Base-by-base conservation (phyloP, 352 stramenopile genomes). In the Phytopythium oedochilum region DNA sequence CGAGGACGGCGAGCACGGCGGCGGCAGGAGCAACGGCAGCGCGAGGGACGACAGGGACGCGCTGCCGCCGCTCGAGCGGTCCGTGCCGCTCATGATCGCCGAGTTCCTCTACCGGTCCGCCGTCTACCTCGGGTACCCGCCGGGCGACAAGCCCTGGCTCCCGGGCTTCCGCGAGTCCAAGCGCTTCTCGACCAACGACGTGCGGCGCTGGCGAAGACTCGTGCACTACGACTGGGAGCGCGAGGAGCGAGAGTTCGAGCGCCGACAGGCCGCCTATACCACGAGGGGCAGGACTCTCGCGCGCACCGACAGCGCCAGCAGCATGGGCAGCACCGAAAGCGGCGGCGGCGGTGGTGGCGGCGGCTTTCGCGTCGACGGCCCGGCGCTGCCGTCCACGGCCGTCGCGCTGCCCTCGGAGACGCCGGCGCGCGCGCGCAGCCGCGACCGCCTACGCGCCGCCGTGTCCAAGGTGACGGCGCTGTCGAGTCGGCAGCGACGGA, bases 71-170 rank as follows among this genome's bases (percentile, higher is more conserved):
- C 57, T 74, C 0, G 77, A 88, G 60, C 73, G 75, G 10, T 90
- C 80, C n/a, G 69, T 86, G 61, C 69, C 74, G 52, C 72, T 91
- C 59, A 83, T 91, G 74, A 86, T 91, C 63, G 80, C 78, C 32
- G 80, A 91, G 64, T 91, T 91, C 43, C 72, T 91, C 15, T 85
- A 86, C 57, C 73, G 80, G 10, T 88, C 80, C 48, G 80, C 77
- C 43, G 62, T 88, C 44, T 87, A 82, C 59, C 53, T 91, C 22
- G 80, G 80, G 2, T 80, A 86, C 52, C 71, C 64, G 5, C 59
- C 64, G 39, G 61, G 60, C 12, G 71, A 78, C 15, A 66, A 76
- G 46, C 73, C 74, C 15, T 88, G 78, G 78, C 60, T 88, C 22
- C 76, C 76, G 0, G 73, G 73, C 14, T 91, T 91, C 47, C 71